Evolutionary conservation across 1,284 basidiomycete genomes (phyloP).

Genomic region (Peniophora sp.): DNA sequence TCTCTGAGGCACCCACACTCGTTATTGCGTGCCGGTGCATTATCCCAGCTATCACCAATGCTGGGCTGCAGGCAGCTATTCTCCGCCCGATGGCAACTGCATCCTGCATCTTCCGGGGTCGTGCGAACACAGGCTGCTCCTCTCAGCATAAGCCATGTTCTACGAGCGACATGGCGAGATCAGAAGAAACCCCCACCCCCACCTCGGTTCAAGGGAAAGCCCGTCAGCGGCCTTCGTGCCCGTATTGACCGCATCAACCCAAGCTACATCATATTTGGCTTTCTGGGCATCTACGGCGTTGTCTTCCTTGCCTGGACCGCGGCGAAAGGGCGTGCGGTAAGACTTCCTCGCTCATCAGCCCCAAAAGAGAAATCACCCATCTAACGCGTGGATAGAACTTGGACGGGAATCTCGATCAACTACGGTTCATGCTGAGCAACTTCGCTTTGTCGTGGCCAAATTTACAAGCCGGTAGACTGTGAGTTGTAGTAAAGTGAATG

Average conservation of each 20-base stretch:
- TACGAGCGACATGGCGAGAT: too few species aligned
- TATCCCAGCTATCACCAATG: too few species aligned
- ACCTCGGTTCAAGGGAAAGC: too few species aligned
- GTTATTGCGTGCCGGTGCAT: too few species aligned
- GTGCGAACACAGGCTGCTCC: too few species aligned
- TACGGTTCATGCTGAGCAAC: constrained; percentile 58
- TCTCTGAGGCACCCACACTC: too few species aligned
- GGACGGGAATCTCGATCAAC: constrained; percentile 38
- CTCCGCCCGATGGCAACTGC: too few species aligned
- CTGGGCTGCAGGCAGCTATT: too few species aligned
- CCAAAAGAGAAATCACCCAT: constrained; percentile 26
- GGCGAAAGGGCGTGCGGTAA: constrained; percentile 14
- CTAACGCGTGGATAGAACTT: not conserved
- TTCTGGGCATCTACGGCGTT: constrained; percentile 37
- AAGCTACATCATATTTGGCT: constrained; percentile 31
- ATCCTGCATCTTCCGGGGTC: too few species aligned
- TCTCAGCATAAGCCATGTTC: too few species aligned
- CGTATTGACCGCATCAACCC: constrained; percentile 28
- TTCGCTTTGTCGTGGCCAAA: constrained; percentile 63
- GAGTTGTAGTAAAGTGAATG: constrained; percentile 17
- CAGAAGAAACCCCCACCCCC: too few species aligned
- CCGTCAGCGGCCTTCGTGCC: not conserved
- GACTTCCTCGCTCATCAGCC: not conserved
- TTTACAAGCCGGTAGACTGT: constrained; percentile 65
- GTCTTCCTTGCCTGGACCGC: constrained; percentile 36